Evolutionary conservation across 2,329 filamentous ascomycete genomes (phyloP), one percentile per base, ranked within the genome.

Genomic region (Ophioceras dolichostomum): DNA sequence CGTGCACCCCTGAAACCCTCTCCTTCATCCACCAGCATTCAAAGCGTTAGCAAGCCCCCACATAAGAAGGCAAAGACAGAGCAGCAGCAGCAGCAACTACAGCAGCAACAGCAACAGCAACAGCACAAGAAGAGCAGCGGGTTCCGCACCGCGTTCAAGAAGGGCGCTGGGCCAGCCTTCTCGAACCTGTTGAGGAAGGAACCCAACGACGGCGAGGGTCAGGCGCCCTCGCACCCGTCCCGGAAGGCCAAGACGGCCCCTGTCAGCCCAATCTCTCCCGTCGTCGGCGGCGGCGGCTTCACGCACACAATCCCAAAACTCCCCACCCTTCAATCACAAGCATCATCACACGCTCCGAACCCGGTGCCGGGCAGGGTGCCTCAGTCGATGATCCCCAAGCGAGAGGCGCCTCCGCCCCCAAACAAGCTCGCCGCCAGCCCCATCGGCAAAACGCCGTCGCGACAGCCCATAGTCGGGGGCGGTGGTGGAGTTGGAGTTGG

Each of bases 91-190:
- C 18, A 21, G 13, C n/a, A n/a, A n/a, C n/a, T n/a, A n/a, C n/a
- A n/a, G n/a, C n/a, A 18, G 5, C 7, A 13, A 2, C 17, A 33
- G 19, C 17, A 22, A 29, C 19, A 31, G 10, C 16, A 20, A 10
- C 18, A 21, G 13, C 36, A 31, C 12, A 32, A 71, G 33, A 72
- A 67, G 47, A 70, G 57, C 41, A 48, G 53, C 1, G 55, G 64
- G 1, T 52, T 76, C 30, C 65, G 68, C 26, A 64, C 67, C 38
- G 71, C 61, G 4, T 51, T 77, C n/a, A 69, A 60, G 39, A 70
- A 67, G 39, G 60, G 67, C 3, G 56, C 65, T 6, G 58, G 59
- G 17, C 61, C 67, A 26, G 59, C 62, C 2, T 49, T 73, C 6
- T 60, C 66, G 0, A 67, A 58, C 39, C 53, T 74, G 0, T 65